These are phyloP conservation scores for Cyanidioschyzon merolae DNA, from an alignment of 23 red algal genomes.

Conservation along the genomic window DNA sequence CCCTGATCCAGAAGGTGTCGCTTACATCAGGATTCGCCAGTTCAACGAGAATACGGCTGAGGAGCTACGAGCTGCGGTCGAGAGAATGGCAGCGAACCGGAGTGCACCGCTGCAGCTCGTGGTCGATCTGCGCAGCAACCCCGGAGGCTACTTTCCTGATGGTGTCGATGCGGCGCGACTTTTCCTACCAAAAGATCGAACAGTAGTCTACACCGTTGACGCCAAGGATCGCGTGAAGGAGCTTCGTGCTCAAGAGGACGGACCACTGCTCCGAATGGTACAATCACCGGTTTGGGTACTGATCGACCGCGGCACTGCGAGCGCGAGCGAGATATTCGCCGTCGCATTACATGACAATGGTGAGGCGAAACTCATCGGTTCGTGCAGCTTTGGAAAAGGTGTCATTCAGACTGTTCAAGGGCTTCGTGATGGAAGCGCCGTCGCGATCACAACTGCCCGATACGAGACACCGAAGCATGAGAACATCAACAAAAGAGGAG, in stretches of 20 bases:
- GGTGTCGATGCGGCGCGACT: constrained; percentile 85
- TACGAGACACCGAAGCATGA: constrained; percentile 84
- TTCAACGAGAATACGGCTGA: constrained; percentile 74
- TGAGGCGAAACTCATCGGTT: constrained; percentile 48
- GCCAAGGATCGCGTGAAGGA: constrained; percentile 51
- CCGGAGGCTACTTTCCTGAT: constrained; percentile 85
- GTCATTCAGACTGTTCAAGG: constrained; percentile 83
- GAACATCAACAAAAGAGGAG: constrained; percentile 89
- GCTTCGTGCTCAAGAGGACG: constrained; percentile 28
- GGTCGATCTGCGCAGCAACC: constrained; percentile 85
- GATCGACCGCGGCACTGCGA: constrained; percentile 77
- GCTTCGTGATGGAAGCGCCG: constrained; percentile 66
- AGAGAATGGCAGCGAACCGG: constrained; percentile 12
- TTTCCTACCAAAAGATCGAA: constrained; percentile 48
- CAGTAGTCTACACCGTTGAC: constrained; percentile 66
- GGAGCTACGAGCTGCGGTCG: constrained; percentile 38
- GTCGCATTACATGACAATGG: constrained; percentile 79
- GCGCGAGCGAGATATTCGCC: constrained; percentile 84
- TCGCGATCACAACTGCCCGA: constrained; percentile 74
- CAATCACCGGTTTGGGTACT: constrained; percentile 44
- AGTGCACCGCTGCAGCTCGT: constrained; percentile 31
- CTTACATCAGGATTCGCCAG: constrained; percentile 66
- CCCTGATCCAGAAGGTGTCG: background rate
- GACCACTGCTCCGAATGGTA: constrained; percentile 1
- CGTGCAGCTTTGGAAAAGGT: constrained; percentile 92